phyloP scores from a whole-genome alignment of 106 monocot genomes.

The Dactylorhiza incarnata region DNA sequence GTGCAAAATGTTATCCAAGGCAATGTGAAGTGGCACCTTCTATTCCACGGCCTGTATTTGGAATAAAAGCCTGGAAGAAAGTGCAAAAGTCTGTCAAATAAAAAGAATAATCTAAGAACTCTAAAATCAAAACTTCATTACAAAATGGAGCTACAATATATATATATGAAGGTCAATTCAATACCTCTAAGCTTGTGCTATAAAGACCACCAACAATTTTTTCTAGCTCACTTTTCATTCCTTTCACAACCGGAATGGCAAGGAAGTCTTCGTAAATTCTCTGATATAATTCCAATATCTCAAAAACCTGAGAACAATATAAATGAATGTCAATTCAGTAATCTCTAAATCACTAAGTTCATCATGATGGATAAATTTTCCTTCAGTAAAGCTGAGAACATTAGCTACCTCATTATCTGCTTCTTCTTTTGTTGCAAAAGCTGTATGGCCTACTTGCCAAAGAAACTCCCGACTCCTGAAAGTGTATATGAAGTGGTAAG shows the following conservation, averaged over 20 bases:
- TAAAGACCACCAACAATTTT: slow-evolving; percentile 97
- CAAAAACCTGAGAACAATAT: slow-evolving; percentile 54
- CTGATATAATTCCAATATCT: slow-evolving; percentile 54
- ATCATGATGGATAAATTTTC: no score
- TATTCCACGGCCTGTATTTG: slow-evolving; percentile 71
- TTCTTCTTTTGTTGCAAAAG: slow-evolving; percentile 88
- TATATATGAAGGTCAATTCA: neutral
- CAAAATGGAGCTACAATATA: no score
- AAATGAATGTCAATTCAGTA: no score
- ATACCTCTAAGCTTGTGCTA: slow-evolving; percentile 96
- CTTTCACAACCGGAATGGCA: slow-evolving; percentile 81
- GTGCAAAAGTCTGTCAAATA: neutral
- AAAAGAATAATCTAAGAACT: no score
- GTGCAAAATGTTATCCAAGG: slow-evolving; percentile 97
- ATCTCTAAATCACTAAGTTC: no score
- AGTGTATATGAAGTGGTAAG: neutral
- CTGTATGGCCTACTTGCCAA: slow-evolving; percentile 96
- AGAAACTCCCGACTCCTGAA: slow-evolving; percentile 87
- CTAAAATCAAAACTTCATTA: no score
- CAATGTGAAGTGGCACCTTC: slow-evolving; percentile 98
- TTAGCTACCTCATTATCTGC: slow-evolving; percentile 73
- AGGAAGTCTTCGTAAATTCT: slow-evolving; percentile 50
- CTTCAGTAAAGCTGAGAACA: no score
- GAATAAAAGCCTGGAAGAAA: no score
- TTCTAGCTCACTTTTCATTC: slow-evolving; percentile 84